phyloP scores from a whole-genome alignment of 2,329 filamentous ascomycete species.

The Monosporascus sp. region DNA sequence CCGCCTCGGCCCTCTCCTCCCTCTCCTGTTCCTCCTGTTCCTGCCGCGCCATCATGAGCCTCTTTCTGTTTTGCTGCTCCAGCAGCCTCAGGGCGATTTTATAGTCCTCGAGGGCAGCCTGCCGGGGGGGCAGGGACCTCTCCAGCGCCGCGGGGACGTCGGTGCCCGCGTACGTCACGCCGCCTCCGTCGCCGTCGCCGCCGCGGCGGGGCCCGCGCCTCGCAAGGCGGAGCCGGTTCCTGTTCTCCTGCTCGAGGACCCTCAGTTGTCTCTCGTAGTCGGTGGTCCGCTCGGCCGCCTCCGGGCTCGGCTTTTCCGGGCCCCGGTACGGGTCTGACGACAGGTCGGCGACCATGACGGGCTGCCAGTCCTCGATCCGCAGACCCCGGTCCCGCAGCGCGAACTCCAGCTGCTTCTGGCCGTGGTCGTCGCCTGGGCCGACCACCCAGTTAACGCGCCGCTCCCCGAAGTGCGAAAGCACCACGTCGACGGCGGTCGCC shows the following conservation, averaged over 20 bases:
- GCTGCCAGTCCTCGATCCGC: slow-evolving; percentile 7
- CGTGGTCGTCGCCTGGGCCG: slow-evolving; percentile 6
- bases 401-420: slow-evolving; percentile 10
- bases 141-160: no score
- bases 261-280: slow-evolving; percentile 61
- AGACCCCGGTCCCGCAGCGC: slow-evolving; percentile 6
- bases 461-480: slow-evolving; percentile 6
- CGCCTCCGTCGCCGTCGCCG: no score
- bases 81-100: not conserved
- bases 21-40: not conserved
- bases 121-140: no score
- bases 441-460: slow-evolving; percentile 13
- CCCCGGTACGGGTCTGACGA: not conserved
- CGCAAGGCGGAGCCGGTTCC: slow-evolving; percentile 41
- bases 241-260: slow-evolving; percentile 58
- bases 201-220: no score
- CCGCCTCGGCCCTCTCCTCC: not conserved
- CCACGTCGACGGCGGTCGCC: slow-evolving; percentile 4
- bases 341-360: slow-evolving; percentile 9
- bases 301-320: not conserved
- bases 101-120: not conserved
- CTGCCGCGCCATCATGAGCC: not conserved
- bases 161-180: no score
- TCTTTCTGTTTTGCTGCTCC: not conserved
- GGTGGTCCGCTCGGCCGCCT: slow-evolving; percentile 31